Base-by-base conservation (phyloP, 441 rosid genomes). In the Biscutella laevigata region DNA sequence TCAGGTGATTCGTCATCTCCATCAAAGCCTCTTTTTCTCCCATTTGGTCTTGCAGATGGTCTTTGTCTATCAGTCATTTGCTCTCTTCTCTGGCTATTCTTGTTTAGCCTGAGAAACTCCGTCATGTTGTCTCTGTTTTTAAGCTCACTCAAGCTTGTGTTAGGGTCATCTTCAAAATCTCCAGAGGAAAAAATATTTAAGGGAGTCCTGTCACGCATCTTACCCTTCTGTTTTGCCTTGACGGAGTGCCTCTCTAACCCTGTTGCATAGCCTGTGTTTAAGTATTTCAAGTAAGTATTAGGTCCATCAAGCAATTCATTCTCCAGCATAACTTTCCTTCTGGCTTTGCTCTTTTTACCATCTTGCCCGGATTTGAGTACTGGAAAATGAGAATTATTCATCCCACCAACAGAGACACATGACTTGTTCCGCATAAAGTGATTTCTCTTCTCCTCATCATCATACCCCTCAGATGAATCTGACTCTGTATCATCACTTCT, bases 401-500 rank as follows among this genome's bases (percentile, higher is more conserved):
- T 19, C 54, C 71, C 36, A 47, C 66, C 70, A 57, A 64, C 57
- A 9, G 85, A 61, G 74, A 72, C 72, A 43, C 74, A 69, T 30
- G 71, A 57, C 57, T 81, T 80, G 54, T 72, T 78, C 61, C 80
- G 69, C 61, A 65, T 50, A 44, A 75, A 60, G 68, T 70, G 79
- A 66, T 69, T 73, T 74, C 63, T 35, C 53, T 71, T 94, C 46
- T 77, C 80, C 4, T 39, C 66, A 8, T 76, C 77, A 66, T 75
- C 74, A 58, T 69, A 74, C 33, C 74, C 81, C 38, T 81, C 86
- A 4, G 92, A 80, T 22, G 98, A 82, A 49, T 83, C 95, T 0
- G 98, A 82, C 62, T 92, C 95, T 22, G 96, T 88, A 65, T 84
- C 95, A 66, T 92, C 92, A 57, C 68, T 72, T 72, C 62, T 70